These are phyloP conservation scores for Cavenderia fasciculata DNA, from an alignment of 78 protist genomes.

Conservation along the genomic window DNA sequence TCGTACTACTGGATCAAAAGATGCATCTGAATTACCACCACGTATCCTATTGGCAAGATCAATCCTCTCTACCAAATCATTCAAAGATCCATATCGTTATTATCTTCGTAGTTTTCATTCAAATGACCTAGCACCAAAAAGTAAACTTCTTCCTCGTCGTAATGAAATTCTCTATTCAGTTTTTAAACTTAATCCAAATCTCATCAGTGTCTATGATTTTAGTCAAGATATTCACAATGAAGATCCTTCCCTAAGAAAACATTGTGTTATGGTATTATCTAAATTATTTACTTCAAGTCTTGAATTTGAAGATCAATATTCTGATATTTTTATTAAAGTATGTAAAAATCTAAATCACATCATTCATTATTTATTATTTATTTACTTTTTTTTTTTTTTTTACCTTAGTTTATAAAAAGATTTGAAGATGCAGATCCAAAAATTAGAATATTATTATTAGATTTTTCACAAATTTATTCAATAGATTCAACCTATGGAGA, in stretches of 20 bases:
- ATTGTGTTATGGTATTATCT: not conserved
- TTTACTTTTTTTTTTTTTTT: too few relatives aligned
- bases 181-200: not conserved
- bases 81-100: too few relatives aligned
- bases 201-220: slow-evolving; percentile 10
- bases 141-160: too few relatives aligned
- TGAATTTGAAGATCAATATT: not conserved
- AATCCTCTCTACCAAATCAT: too few relatives aligned
- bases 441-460: slow-evolving; percentile 42
- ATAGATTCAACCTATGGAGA: slow-evolving; percentile 19
- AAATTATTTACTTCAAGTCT: not conserved
- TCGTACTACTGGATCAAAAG: too few relatives aligned
- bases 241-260: not conserved
- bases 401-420: slow-evolving; percentile 40
- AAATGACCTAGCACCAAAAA: too few relatives aligned
- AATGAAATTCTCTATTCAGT: slow-evolving; percentile 36
- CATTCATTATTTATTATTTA: too few relatives aligned
- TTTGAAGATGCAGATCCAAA: slow-evolving; percentile 12
- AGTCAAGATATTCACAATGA: not conserved
- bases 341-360: too few relatives aligned
- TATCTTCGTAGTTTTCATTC: too few relatives aligned
- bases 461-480: slow-evolving; percentile 7
- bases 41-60: too few relatives aligned
- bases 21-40: too few relatives aligned
- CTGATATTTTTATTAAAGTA: slow-evolving; percentile 1